Base-by-base conservation (phyloP, 345 rosid genomes). In the Draba incana region DNA sequence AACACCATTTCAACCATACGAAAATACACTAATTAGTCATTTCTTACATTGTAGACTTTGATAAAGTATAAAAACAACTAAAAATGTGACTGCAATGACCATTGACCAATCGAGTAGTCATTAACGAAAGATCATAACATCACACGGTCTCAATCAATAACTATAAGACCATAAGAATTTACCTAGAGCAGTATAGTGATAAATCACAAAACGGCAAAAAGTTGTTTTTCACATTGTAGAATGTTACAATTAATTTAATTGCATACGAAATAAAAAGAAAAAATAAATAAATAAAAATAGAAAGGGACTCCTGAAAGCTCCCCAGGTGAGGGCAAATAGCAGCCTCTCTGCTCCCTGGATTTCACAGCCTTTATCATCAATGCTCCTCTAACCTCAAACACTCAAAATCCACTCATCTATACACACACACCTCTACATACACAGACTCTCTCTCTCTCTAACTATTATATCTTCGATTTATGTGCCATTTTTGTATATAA, bases 281-380 rank as follows among this genome's bases (percentile, higher is more conserved):
- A 28, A 4, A 28, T 20, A 20, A 20, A 20, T 20, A 20, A 20
- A 20, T 20, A 52, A 38, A 24, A 67, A n/a, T 46, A 63, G 43
- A 68, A 75, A 75, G 69, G 45, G 64, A 39, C 69, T 67, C 63
- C 68, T 61, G 61, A 46, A 68, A 75, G 60, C 74, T 62, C 74
- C 75, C 52, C 78, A 75, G 75, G 78, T 68, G 78, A 68, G 57
- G 24, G 74, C 61, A 75, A 75, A 68, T 75, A 69, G 78, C 48
- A 62, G 33, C 70, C 70, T 13, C 75, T 56, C 75, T 63, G 41
- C 61, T 69, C 16, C 75, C 75, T 75, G 74, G 62, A 62, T 68
- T 74, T 68, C 78, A 74, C 74, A 74, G 78, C 73, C 69, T 74
- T 74, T 68, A 63, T 75, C 69, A 75, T 69, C 61, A 69, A 75